Conservation (phyloP, 768 basidiomycete genomes). For the Suillus luteus region DNA sequence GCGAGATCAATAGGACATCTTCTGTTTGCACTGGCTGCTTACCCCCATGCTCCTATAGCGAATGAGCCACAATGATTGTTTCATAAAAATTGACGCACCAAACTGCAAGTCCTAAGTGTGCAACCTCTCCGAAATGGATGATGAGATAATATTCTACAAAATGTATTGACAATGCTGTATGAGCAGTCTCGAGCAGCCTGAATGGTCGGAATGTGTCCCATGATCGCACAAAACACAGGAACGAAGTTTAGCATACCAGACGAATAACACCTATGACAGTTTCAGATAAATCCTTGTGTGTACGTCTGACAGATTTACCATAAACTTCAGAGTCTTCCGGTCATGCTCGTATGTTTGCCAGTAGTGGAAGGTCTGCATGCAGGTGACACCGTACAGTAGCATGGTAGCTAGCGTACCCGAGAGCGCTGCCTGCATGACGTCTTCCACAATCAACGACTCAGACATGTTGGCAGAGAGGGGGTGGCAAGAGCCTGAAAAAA, state of each 20-base stretch:
- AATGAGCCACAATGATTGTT: neutral
- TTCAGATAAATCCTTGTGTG: neutral
- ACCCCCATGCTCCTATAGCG: constrained; percentile 16
- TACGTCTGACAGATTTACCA: neutral
- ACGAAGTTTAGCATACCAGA: constrained; percentile 15
- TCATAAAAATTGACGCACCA: constrained; percentile 15
- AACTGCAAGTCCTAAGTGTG: constrained; percentile 4
- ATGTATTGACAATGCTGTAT: constrained; percentile 18
- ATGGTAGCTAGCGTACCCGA: constrained; percentile 17
- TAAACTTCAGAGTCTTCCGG: constrained; percentile 10
- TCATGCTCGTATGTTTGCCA: constrained; percentile 12
- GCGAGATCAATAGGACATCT: neutral
- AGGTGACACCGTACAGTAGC: constrained; percentile 19
- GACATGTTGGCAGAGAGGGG: constrained; percentile 10
- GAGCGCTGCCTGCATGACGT: constrained; percentile 16
- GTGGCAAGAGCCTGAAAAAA: neutral
- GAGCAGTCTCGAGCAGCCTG: constrained; percentile 20
- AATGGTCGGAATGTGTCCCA: neutral
- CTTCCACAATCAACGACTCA: neutral
- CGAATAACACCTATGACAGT: constrained; percentile 10
- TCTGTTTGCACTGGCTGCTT: neutral
- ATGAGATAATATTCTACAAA: constrained; percentile 20
- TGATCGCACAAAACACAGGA: neutral
- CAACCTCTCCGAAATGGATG: constrained; percentile 12
- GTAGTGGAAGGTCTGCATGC: constrained; percentile 22